A percentile compares a stretch with the other conserved stretches of the same genome.
phyloP scores from a whole-genome alignment of 148 eudicot genomes.

The Fagopyrum tataricum region DNA sequence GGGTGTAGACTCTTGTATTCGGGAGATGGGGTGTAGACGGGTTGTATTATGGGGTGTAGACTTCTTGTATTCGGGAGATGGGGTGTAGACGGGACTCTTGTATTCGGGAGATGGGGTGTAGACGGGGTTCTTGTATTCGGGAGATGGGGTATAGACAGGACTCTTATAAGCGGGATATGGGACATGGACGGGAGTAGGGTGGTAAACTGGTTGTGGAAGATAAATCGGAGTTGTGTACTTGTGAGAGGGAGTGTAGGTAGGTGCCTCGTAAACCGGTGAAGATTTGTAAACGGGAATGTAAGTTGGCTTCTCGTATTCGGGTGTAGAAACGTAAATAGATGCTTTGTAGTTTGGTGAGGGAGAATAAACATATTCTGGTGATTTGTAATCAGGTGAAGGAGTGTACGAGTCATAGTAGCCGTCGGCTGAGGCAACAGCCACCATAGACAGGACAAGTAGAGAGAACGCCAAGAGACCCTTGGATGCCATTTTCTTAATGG shows the following conservation, averaged over 20 bases:
- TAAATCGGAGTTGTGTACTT: not conserved
- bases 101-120: too few species aligned
- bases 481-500: too few species aligned
- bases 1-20: not conserved
- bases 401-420: not conserved
- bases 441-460: not conserved
- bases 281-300: not conserved
- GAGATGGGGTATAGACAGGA: not conserved
- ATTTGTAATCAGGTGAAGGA: not conserved
- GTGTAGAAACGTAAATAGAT: not conserved
- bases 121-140: not conserved
- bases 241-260: not conserved
- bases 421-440: not conserved
- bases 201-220: not conserved
- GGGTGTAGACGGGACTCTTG: not conserved
- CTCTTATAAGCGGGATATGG: too few species aligned
- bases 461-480: not conserved
- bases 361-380: not conserved
- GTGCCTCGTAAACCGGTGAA: not conserved
- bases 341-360: constrained; percentile 2
- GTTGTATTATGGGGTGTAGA: not conserved
- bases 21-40: not conserved
- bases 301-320: not conserved
- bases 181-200: not conserved
- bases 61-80: not conserved